Evolutionary conservation across 1,139 yeast species (phyloP).

Genomic region (Tardiomyces digboiensis): DNA sequence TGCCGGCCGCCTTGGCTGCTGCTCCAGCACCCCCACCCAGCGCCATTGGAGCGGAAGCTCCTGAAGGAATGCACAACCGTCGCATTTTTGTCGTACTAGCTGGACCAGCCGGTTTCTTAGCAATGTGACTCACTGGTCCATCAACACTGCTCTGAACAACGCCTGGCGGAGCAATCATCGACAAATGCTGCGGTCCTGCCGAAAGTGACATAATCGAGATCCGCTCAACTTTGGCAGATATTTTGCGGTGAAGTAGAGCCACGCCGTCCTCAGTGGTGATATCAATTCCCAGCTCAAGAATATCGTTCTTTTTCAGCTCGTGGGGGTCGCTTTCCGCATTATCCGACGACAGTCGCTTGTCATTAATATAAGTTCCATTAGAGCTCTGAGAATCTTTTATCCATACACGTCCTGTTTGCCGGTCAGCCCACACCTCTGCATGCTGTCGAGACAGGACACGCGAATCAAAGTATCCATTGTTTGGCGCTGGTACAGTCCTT

Average conservation of each 20-base stretch:
- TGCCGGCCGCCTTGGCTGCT: conserved; percentile 11
- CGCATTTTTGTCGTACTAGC: background rate
- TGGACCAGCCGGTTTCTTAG: background rate
- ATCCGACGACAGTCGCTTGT: conserved; percentile 53
- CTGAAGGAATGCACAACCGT: conserved; percentile 1
- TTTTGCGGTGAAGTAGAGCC: conserved; percentile 65
- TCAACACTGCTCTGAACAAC: background rate
- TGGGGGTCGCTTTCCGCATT: conserved; percentile 42
- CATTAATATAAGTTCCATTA: conserved; percentile 90
- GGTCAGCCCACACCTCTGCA: conserved; percentile 78
- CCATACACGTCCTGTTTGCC: conserved; percentile 57
- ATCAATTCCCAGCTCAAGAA: conserved; percentile 84
- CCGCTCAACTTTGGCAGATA: conserved; percentile 70
- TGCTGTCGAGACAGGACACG: conserved; percentile 89
- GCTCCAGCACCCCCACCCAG: no score
- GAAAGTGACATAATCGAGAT: conserved; percentile 47
- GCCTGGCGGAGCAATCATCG: background rate
- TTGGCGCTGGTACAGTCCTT: conserved; percentile 61
- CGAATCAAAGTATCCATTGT: conserved; percentile 92
- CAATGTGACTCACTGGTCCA: background rate
- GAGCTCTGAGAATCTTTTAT: conserved; percentile 83
- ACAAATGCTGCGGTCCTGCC: conserved; percentile 3
- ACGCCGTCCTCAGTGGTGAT: conserved; percentile 55
- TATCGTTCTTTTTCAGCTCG: conserved; percentile 65
- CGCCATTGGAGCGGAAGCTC: conserved; percentile 2